A percentile compares a stretch with the other conserved stretches of the same genome.
phyloP scores from a whole-genome alignment of 129 eudicot species.

The Centella asiatica region DNA sequence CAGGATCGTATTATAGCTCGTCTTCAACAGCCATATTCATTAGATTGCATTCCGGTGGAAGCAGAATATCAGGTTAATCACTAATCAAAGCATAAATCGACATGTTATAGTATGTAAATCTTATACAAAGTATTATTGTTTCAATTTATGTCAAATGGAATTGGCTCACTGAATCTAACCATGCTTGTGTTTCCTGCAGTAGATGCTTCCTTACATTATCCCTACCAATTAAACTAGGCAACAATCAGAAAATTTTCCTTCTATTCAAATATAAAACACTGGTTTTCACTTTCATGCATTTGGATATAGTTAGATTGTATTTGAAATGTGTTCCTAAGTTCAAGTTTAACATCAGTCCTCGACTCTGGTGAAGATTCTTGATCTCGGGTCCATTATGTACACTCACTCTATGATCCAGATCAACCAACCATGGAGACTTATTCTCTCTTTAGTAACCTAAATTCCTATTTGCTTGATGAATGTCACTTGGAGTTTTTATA shows the following conservation, averaged over 20 bases:
- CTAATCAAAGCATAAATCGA: neutral
- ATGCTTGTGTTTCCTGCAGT: neutral
- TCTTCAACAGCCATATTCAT: conserved; percentile 94
- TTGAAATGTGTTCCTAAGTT: too few relatives aligned
- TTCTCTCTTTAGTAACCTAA: too few relatives aligned
- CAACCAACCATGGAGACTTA: too few relatives aligned
- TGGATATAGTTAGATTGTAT: neutral
- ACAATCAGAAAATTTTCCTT: too few relatives aligned
- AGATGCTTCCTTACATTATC: neutral
- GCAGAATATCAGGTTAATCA: conserved; percentile 83
- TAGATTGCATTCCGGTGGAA: conserved; percentile 98
- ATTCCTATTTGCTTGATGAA: neutral
- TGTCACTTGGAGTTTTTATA: neutral
- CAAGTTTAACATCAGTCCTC: too few relatives aligned
- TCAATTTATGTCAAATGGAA: too few relatives aligned
- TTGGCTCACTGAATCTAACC: neutral
- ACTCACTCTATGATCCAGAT: too few relatives aligned
- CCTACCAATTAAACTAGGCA: neutral
- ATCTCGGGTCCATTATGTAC: too few relatives aligned
- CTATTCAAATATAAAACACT: too few relatives aligned
- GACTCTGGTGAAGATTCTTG: too few relatives aligned
- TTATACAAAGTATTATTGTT: too few relatives aligned
- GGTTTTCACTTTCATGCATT: too few relatives aligned
- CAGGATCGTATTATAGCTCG: conserved; percentile 99
- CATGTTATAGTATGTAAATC: neutral